Evolutionary conservation across 2,329 filamentous ascomycete genomes (phyloP).

Genomic region (Dichotomopilus funicola): DNA sequence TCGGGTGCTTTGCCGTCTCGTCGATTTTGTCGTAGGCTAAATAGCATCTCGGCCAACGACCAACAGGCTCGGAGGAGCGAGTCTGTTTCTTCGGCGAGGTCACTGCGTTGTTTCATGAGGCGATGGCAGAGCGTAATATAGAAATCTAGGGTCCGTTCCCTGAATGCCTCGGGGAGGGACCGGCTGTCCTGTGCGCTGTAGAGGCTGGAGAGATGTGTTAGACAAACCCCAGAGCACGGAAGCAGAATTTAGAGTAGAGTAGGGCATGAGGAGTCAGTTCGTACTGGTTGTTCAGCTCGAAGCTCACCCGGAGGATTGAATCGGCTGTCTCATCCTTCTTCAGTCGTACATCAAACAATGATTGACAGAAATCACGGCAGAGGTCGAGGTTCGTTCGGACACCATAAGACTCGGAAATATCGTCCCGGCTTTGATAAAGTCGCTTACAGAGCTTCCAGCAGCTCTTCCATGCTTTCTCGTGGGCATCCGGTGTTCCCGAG

Average conservation of each 20-base stretch:
- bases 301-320: conserved; percentile 84
- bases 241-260: background rate
- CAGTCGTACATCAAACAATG: conserved; percentile 78
- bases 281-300: conserved; percentile 88
- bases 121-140: conserved; percentile 91
- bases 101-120: conserved; percentile 87
- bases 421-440: conserved; percentile 74
- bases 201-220: conserved; percentile 43
- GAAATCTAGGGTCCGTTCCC: conserved; percentile 85
- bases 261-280: conserved; percentile 21
- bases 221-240: background rate
- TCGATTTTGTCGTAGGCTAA: conserved; percentile 77
- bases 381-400: conserved; percentile 74
- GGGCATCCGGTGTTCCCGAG: conserved; percentile 65
- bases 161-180: conserved; percentile 75
- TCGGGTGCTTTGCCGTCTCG: conserved; percentile 67
- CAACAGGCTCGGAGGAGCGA: conserved; percentile 80
- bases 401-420: conserved; percentile 58
- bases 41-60: conserved; percentile 87
- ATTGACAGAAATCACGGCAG: conserved; percentile 86
- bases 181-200: conserved; percentile 83
- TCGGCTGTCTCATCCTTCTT: conserved; percentile 73
- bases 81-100: conserved; percentile 74
- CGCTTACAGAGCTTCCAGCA: conserved; percentile 92
- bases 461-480: conserved; percentile 86